Percentiles rank a stretch among this genome's conserved stretches.
These are phyloP conservation scores for Elaeis guineensis DNA, from an alignment of 176 grass and related monocot genomes.

Conservation along the genomic window DNA sequence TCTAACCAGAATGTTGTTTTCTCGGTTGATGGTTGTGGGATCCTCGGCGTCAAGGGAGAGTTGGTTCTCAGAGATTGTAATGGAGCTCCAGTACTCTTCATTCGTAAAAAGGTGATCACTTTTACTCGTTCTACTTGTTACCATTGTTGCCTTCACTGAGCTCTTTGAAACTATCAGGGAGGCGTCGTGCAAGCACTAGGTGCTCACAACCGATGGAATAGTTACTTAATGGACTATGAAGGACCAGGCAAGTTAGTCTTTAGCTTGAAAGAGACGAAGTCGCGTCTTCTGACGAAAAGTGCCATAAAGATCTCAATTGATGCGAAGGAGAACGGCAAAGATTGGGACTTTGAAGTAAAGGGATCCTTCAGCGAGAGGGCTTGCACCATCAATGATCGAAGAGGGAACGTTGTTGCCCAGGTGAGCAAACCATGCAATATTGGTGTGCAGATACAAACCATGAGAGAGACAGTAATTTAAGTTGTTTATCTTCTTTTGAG, in stretches of 20 bases:
- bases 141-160: not conserved
- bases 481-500: too few species aligned
- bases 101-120: conserved; percentile 53
- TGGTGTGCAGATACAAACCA: not conserved
- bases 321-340: conserved; percentile 34
- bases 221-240: conserved; percentile 56
- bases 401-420: conserved; percentile 61
- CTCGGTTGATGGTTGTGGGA: conserved; percentile 71
- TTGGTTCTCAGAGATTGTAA: conserved; percentile 57
- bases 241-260: conserved; percentile 53
- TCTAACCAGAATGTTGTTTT: conserved; percentile 43
- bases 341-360: conserved; percentile 67
- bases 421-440: conserved; percentile 22
- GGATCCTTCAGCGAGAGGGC: conserved; percentile 65
- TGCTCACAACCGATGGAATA: conserved; percentile 56
- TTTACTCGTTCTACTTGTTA: not conserved
- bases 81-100: conserved; percentile 55
- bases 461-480: too few species aligned
- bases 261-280: conserved; percentile 64
- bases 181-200: conserved; percentile 65
- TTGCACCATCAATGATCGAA: conserved; percentile 56
- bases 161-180: conserved; percentile 26
- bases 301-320: conserved; percentile 44
- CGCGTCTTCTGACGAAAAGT: conserved; percentile 35
- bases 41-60: conserved; percentile 56